phyloP scores from a whole-genome alignment of 106 monocot genomes.

The Iris macrosiphon region DNA sequence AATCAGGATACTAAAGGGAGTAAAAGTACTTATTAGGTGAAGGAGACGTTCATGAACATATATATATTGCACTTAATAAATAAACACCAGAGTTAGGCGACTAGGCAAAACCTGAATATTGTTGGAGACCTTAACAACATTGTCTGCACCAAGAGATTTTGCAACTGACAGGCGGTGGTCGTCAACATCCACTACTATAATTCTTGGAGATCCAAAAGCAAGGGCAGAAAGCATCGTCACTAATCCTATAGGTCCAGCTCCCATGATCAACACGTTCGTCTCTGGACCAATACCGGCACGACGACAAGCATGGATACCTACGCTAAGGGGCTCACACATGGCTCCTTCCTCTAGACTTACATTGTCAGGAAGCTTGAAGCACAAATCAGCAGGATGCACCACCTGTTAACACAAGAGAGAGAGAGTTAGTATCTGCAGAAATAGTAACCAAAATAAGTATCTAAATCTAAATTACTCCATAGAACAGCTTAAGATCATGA shows the following conservation, averaged over 20 bases:
- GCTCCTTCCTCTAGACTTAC: slow-evolving; percentile 96
- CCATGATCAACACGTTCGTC: slow-evolving; percentile 81
- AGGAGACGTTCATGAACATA: no score
- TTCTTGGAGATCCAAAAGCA: slow-evolving; percentile 80
- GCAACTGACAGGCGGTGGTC: slow-evolving; percentile 74
- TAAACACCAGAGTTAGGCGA: no score
- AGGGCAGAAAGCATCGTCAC: slow-evolving; percentile 85
- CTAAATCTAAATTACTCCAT: no score
- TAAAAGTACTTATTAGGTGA: no score
- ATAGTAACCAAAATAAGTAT: no score
- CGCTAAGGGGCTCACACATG: slow-evolving; percentile 99
- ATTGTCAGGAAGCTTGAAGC: slow-evolving; percentile 91
- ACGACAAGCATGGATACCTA: slow-evolving; percentile 86
- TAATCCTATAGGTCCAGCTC: slow-evolving; percentile 96
- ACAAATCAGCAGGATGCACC: slow-evolving; percentile 82
- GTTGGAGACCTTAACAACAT: slow-evolving; percentile 57
- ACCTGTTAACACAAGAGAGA: slow-evolving; percentile 29
- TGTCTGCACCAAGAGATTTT: slow-evolving; percentile 84
- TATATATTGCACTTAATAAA: no score
- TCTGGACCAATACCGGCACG: slow-evolving; percentile 72
- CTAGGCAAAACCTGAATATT: slow-evolving; percentile 42
- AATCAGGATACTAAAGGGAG: no score
- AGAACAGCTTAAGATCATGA: no score
- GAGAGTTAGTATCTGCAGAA: no score
- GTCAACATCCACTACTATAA: slow-evolving; percentile 77